Base-by-base conservation (phyloP, 1,284 basidiomycete species). In the Rhodotorula sp. region DNA sequence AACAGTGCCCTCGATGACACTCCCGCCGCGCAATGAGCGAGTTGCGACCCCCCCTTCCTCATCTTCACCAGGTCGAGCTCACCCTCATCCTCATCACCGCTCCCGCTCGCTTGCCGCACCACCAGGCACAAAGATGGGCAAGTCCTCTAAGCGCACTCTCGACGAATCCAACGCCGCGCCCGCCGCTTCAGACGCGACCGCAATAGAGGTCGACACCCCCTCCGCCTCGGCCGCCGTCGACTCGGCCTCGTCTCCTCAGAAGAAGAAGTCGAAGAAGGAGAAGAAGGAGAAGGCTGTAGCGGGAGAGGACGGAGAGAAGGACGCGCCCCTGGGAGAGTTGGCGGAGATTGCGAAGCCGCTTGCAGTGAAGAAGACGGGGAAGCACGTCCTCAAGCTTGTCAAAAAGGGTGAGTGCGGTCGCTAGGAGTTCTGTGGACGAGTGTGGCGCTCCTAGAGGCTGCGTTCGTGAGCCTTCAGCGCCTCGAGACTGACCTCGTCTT, bases 301-400 rank as follows among this genome's bases (percentile, higher is more conserved):
- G 20, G 75, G 85, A 78, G 81, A 81, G 34, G 83, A 80, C 72
- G 86, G 87, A 50, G 87, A 88, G 74, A 80, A 80, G 20, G 73
- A 76, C n/a, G 87, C 93, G 55, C 85, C 89, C 11, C 70, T 88
- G 4, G 91, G 91, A 72, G 90, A 93, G 72, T 85, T 96, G 54
- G 92, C 91, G 9, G 92, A 93, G 44, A 87, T 97, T 70, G 94
- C 94, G 11, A 87, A 88, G 72, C 94, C 94, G 18, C 83, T 97
- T 47, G 94, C 94, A 26, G 87, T 89, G 80, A 92, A 89, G 83
- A 97, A 96, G 82, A 85, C 96, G 37, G 81, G 89, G 62, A 97
- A 95, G 82, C 95, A 93, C 81, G 82, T 97, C 51, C 88, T 95
- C 82, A 94, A 92, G 81, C 89, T 90, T 4, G 90, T 95, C 76